Conservation (phyloP, 495 filamentous ascomycete genomes). For the Niebla homalea region DNA sequence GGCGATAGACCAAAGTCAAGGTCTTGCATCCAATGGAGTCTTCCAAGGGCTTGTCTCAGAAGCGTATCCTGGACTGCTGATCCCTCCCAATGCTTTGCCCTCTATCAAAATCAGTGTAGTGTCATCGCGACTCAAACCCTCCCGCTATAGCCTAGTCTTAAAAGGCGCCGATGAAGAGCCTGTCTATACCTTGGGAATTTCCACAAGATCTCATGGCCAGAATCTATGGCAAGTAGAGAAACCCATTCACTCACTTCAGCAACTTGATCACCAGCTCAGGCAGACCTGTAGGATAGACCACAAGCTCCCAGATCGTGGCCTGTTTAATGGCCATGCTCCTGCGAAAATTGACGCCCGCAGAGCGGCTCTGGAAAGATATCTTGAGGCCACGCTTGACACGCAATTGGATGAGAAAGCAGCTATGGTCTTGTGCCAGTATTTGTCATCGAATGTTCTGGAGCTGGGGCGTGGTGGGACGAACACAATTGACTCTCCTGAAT, state of each 20-base stretch:
- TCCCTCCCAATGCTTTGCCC: conserved; percentile 85
- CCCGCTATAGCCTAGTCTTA: conserved; percentile 63
- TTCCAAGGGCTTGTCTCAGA: conserved; percentile 65
- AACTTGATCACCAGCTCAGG: conserved; percentile 69
- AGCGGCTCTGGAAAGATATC: conserved; percentile 66
- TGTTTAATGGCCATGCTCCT: conserved; percentile 89
- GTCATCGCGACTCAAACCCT: conserved; percentile 87
- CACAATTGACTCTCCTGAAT: conserved; percentile 23
- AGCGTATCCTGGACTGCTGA: conserved; percentile 66
- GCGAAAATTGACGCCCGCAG: conserved; percentile 86
- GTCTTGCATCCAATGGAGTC: conserved; percentile 23
- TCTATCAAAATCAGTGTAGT: conserved; percentile 74
- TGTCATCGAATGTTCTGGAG: conserved; percentile 75
- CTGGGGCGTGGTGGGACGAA: conserved; percentile 52
- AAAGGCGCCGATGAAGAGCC: conserved; percentile 67
- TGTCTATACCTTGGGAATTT: conserved; percentile 81
- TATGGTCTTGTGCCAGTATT: conserved; percentile 72
- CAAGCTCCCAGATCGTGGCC: conserved; percentile 66
- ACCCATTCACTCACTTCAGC: conserved; percentile 63
- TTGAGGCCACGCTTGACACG: conserved; percentile 70
- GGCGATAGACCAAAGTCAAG: conserved; percentile 6
- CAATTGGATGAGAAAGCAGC: conserved; percentile 67
- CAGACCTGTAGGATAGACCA: conserved; percentile 50
- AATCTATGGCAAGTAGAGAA: conserved; percentile 94
- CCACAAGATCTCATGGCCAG: conserved; percentile 58